phyloP scores from a whole-genome alignment of 129 eudicot species.

The carrot (Daucus carota) region DH1_v3.0 NC_030389.2:45103001-45103500 shows the following conservation, averaged over 20 bases:
- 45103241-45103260: not conserved
- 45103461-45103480: not conserved
- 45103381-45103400: too few species aligned
- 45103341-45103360: too few species aligned
- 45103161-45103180: constrained; percentile 10
- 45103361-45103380: too few species aligned
- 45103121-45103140: constrained; percentile 17
- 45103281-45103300: too few species aligned
- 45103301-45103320: too few species aligned
- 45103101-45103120: constrained; percentile 28
- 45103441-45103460: constrained; percentile 7
- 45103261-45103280: too few species aligned
- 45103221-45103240: constrained; percentile 26
- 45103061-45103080: constrained; percentile 39
- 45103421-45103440: constrained; percentile 7
- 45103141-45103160: constrained; percentile 16
- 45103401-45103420: not conserved
- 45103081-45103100: constrained; percentile 27
- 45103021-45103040: constrained; percentile 13
- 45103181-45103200: constrained; percentile 11
- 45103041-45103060: constrained; percentile 20
- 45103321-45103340: too few species aligned
- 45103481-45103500: too few species aligned
- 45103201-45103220: constrained; percentile 16
- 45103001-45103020: not conserved